Evolutionary conservation across 225 moss, liverwort and hornwort genomes (phyloP), one percentile per base, ranked within the genome.

Genomic region (Pseudoscleropodium purum): DNA sequence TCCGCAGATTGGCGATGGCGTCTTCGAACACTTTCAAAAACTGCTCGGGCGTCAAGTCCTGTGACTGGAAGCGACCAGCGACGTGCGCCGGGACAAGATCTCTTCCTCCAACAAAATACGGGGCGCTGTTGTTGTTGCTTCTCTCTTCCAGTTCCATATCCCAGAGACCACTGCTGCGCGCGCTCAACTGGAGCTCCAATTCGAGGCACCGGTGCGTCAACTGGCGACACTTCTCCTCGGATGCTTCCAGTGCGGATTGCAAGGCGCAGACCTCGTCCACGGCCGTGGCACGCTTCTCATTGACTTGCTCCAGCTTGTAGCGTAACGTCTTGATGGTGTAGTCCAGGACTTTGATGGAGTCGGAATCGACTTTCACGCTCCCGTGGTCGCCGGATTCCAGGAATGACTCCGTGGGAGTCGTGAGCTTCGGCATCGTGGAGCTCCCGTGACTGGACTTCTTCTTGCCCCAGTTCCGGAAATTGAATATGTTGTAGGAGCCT

Each of bases 261-360:
- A 94, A 63, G 33, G 85, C 74, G 51, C 87, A 83, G 18, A 91
- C 91, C 79, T 94, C 92, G 57, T 94, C 85, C 4, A 90, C 87
- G 7, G 93, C 93, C 47, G 88, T 66, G 6, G 78, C 87, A 19
- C 88, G 65, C 88, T 94, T 90, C 83, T 88, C 89, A 24, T 87
- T 88, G 21, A 87, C 89, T 56, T 93, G 86, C 84, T 92, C 93
- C 72, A 94, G 87, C 89, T 93, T 94, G 91, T 88, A 81, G 49
- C 91, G 91, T 5, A 94, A 67, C 24, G 89, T 86, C 64, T 94
- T 94, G 69, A 94, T 92, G 29, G 94, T 93, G 87, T 90, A 92
- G 82, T 94, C 93, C 83, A 94, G 75, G 21, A 92, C 94, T 89
- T 90, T 90, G 73, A 93, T 89, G 23, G 93, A 91, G 16, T 93